A percentile compares a stretch with the other conserved stretches of the same genome.
These are phyloP conservation scores for Lactarius akahatsu DNA, from an alignment of 768 basidiomycete species.

Conservation along the genomic window DNA sequence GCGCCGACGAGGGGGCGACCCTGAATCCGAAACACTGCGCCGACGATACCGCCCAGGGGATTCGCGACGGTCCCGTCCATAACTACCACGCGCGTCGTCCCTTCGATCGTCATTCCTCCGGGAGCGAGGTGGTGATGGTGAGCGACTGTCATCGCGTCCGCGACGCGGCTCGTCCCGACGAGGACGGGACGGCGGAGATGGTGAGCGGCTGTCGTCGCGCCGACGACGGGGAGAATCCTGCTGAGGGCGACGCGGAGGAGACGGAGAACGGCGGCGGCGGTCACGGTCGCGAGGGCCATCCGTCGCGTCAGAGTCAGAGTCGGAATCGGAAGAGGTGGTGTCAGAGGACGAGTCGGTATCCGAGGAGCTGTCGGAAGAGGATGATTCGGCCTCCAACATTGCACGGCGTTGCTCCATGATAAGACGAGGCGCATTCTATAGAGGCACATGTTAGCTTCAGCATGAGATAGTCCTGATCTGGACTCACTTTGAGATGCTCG, in stretches of 20 bases:
- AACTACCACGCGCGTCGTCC: constrained; percentile 8
- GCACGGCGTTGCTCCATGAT: constrained; percentile 95
- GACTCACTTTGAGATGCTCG: constrained; percentile 83
- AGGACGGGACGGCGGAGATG: constrained; percentile 29
- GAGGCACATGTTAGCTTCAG: constrained; percentile 20
- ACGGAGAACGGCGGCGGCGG: constrained; percentile 35
- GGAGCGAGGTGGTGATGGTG: constrained; percentile 25
- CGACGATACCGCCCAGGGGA: constrained; percentile 19
- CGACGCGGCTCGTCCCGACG: constrained; percentile 27
- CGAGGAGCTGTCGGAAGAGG: constrained; percentile 43
- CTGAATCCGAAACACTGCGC: constrained; percentile 23
- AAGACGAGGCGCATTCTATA: constrained; percentile 85
- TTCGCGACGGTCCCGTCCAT: constrained; percentile 13
- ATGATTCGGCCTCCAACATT: constrained; percentile 69
- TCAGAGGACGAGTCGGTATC: constrained; percentile 43
- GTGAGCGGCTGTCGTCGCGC: constrained; percentile 29
- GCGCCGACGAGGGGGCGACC: constrained; percentile 22
- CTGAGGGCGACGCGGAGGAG: constrained; percentile 36
- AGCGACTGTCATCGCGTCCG: constrained; percentile 19
- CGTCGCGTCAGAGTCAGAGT: constrained; percentile 41
- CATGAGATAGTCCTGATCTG: not conserved
- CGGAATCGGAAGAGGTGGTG: constrained; percentile 40
- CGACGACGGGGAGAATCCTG: constrained; percentile 27
- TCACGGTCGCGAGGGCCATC: constrained; percentile 35
- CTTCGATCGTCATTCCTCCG: constrained; percentile 16